Evolutionary conservation across 1,284 basidiomycete species (phyloP).

Genomic region (Rhodotorula sp.): DNA sequence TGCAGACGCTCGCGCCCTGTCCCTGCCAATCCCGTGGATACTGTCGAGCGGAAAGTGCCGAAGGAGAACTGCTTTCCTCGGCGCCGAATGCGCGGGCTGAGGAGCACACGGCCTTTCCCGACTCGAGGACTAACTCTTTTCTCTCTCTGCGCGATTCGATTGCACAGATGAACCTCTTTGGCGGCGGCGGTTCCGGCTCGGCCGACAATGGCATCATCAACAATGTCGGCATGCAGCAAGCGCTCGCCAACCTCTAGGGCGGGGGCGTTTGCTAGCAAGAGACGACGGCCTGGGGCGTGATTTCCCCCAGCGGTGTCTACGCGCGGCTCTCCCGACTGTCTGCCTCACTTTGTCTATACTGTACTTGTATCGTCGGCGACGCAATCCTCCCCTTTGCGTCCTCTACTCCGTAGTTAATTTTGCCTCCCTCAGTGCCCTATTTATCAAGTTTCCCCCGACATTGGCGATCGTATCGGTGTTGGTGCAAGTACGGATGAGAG

Average conservation of each 20-base stretch:
- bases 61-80: no score
- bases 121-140: no score
- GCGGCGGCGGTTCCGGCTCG: conserved; percentile 2
- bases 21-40: neutral
- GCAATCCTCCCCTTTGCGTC: no score
- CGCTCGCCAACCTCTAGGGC: neutral
- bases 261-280: neutral
- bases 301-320: neutral
- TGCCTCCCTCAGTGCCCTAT: no score
- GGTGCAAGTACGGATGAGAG: neutral
- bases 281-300: neutral
- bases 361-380: no score
- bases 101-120: no score
- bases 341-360: no score
- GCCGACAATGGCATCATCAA: conserved; percentile 20
- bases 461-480: neutral
- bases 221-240: conserved; percentile 14
- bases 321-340: no score
- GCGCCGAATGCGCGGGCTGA: no score
- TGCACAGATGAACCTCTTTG: conserved; percentile 13
- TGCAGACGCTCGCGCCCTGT: neutral
- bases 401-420: neutral
- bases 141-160: neutral
- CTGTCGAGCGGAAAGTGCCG: neutral
- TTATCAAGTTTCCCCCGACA: neutral